Percentiles rank a stretch among this genome's conserved stretches.
phyloP scores from a whole-genome alignment of 148 eudicot species.

The Silene uniflora region DNA sequence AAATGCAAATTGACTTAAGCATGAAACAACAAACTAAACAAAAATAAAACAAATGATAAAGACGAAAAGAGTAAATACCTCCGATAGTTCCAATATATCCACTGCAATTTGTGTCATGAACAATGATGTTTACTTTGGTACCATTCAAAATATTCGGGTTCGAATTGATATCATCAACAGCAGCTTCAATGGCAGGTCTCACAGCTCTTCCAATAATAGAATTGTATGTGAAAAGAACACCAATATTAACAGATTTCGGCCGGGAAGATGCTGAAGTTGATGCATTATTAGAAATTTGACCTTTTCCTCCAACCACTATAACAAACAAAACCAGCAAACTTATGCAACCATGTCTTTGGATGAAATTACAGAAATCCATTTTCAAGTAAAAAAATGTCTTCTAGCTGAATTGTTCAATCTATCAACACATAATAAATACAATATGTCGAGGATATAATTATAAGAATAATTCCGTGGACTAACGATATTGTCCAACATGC shows the following conservation, averaged over 20 bases:
- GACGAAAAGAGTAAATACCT: slow-evolving; percentile 35
- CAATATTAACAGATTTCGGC: no score
- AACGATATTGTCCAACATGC: no score
- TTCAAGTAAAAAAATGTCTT: no score
- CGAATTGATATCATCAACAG: slow-evolving; percentile 60
- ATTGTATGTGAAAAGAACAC: no score
- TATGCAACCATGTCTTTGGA: no score
- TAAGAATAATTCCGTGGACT: no score
- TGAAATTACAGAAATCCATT: no score
- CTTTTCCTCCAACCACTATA: neutral
- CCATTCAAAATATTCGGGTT: slow-evolving; percentile 47
- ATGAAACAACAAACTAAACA: neutral
- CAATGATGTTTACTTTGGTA: slow-evolving; percentile 45
- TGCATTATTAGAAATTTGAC: slow-evolving; percentile 11
- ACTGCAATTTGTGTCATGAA: slow-evolving; percentile 71
- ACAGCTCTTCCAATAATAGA: slow-evolving; percentile 46
- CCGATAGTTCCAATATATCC: slow-evolving; percentile 68
- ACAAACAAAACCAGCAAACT: no score
- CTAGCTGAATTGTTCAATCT: no score
- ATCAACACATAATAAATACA: no score
- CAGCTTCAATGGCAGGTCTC: slow-evolving; percentile 58
- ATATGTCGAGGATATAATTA: no score
- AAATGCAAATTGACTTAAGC: neutral
- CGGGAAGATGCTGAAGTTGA: slow-evolving; percentile 22
- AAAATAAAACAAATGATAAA: neutral